Percentiles rank a stretch among this genome's conserved stretches.
Conservation (phyloP, 1,284 basidiomycete genomes). For the Sparassis latifolia region DNA sequence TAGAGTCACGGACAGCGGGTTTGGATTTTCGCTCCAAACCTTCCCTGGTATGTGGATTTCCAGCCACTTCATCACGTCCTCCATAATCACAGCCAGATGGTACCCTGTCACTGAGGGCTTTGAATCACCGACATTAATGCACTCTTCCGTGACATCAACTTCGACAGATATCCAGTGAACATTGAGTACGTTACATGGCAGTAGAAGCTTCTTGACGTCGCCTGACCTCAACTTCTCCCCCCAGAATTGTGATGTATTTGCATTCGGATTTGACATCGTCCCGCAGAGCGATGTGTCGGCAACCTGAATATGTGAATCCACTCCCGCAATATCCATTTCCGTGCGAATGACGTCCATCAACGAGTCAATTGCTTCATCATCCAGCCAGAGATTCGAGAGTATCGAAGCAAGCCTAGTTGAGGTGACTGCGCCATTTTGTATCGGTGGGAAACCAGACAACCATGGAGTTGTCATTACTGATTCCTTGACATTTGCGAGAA, state of each 20-base stretch:
- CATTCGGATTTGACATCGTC: background rate
- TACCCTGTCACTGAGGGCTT: background rate
- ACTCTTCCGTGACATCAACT: background rate
- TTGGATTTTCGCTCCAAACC: background rate
- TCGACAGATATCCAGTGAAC: constrained; percentile 2
- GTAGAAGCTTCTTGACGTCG: background rate
- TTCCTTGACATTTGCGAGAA: background rate
- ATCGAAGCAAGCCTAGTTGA: background rate
- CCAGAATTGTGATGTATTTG: background rate
- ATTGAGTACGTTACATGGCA: constrained; percentile 2
- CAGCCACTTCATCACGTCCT: background rate
- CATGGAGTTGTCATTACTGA: constrained; percentile 1
- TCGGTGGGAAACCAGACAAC: background rate
- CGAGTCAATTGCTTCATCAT: constrained; percentile 2
- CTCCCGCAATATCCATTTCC: background rate
- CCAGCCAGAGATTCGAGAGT: constrained; percentile 1
- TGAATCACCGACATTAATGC: background rate
- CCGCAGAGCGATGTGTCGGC: background rate
- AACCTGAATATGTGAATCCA: background rate
- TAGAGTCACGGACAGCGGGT: background rate
- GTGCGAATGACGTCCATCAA: background rate
- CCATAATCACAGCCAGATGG: background rate
- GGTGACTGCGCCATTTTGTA: constrained; percentile 1
- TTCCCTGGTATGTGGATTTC: background rate
- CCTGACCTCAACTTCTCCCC: background rate